phyloP scores from a whole-genome alignment of 768 basidiomycete genomes.

The Boletales sp. region DNA sequence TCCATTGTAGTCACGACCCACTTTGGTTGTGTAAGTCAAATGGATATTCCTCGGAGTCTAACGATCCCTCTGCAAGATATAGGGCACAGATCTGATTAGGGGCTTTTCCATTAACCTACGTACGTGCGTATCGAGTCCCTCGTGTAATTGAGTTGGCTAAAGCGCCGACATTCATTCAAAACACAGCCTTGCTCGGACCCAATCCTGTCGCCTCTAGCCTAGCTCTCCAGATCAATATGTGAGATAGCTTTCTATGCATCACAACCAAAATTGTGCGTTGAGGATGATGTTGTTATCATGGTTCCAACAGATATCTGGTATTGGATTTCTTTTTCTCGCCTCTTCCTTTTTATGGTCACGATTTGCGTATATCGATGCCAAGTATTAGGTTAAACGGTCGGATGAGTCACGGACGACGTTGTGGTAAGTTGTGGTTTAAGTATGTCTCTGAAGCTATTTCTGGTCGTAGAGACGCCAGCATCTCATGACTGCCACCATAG shows the following conservation, averaged over 20 bases:
- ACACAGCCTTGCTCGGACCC: conserved; percentile 6
- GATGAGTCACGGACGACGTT: too few relatives aligned
- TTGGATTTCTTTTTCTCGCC: neutral
- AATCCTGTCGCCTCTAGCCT: conserved; percentile 2
- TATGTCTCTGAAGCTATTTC: conserved; percentile 7
- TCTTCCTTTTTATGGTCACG: neutral
- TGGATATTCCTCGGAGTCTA: conserved; percentile 1
- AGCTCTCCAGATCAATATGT: conserved; percentile 5
- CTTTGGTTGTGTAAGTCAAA: conserved; percentile 13
- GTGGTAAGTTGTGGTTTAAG: too few relatives aligned
- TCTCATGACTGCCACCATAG: neutral
- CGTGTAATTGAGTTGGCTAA: conserved; percentile 2
- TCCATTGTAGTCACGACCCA: conserved; percentile 12
- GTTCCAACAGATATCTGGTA: neutral
- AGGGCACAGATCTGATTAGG: conserved; percentile 18
- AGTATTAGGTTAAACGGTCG: neutral
- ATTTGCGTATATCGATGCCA: neutral
- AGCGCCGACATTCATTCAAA: conserved; percentile 9
- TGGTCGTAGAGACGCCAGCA: conserved; percentile 2
- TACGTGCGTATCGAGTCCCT: conserved; percentile 7
- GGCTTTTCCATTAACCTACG: neutral
- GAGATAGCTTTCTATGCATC: conserved; percentile 11
- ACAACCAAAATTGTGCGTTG: conserved; percentile 23
- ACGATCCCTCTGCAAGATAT: conserved; percentile 13
- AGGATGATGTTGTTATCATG: neutral